phyloP scores from a whole-genome alignment of 495 filamentous ascomycete species.

The Penicillium robsamsonii region DNA sequence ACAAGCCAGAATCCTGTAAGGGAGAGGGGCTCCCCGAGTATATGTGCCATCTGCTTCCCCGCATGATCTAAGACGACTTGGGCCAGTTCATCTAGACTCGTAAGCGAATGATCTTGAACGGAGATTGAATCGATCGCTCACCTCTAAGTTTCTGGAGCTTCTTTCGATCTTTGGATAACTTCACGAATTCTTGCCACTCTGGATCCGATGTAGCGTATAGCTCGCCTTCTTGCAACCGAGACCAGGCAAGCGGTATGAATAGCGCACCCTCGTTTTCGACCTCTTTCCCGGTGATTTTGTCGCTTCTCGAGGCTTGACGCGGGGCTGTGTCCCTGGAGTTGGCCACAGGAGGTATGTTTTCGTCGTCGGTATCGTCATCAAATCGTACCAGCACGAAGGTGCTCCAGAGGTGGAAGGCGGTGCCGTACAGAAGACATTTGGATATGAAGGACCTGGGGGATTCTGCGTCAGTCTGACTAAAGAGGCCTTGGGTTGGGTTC shows the following conservation, averaged over 20 bases:
- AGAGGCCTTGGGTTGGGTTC: neutral
- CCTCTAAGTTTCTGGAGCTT: constrained; percentile 49
- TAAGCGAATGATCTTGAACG: constrained; percentile 14
- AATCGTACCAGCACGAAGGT: constrained; percentile 41
- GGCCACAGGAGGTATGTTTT: constrained; percentile 14
- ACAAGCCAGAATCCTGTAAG: constrained; percentile 57
- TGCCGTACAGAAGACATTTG: constrained; percentile 34
- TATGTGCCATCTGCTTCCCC: constrained; percentile 31
- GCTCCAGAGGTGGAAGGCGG: constrained; percentile 41
- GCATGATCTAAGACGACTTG: constrained; percentile 39
- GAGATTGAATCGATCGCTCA: constrained; percentile 27
- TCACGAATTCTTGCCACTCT: constrained; percentile 67
- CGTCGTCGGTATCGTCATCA: constrained; percentile 32
- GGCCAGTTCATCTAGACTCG: constrained; percentile 50
- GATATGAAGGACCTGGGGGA: constrained; percentile 31
- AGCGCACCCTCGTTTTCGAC: constrained; percentile 38
- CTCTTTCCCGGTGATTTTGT: constrained; percentile 27
- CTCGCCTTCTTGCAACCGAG: constrained; percentile 45
- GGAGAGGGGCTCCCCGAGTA: constrained; percentile 50
- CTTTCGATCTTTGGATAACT: constrained; percentile 52
- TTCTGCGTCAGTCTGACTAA: constrained; percentile 7
- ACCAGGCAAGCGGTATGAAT: constrained; percentile 65
- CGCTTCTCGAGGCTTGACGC: neutral
- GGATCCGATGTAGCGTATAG: constrained; percentile 63
- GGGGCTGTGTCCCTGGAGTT: neutral